Evolutionary conservation across 192 early-diverging fungal genomes (phyloP), one percentile per base, ranked within the genome.

Genomic region (Funneliformis mosseae): DNA sequence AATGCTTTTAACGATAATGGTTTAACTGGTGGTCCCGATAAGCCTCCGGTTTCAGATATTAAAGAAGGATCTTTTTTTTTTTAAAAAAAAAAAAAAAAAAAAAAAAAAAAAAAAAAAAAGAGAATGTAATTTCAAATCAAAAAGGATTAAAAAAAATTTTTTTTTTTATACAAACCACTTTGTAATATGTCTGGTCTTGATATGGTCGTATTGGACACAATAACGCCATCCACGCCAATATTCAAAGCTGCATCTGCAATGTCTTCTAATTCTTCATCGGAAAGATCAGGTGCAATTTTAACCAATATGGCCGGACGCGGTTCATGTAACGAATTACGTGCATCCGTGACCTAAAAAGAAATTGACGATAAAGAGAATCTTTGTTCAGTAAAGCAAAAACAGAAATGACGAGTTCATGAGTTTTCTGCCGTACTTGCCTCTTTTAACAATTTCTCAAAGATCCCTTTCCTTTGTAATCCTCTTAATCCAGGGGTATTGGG

Each of bases 201-300:
- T 62, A 91, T 91, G 45, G 96, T 97, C 11, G 96, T 97, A 91
- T 97, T 97, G 73, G 92, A 89, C 46, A 96, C 88, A 78, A 97
- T 95, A 62, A 97, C 90, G 62, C 95, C 96, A 83, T 97, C 96
- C 21, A 97, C 87, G 16, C 91, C 85, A 78, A 89, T 90, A 41
- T 89, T 85, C 60, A 91, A 61, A 5, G 93, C 93, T 10, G 94
- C 91, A 70, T 91, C 89, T 0, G 96, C 93, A 78, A 97, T 93
- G 76, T 96, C 91, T 42, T 90, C 82, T 28, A 96, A 86, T 83
- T 97, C 94, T 59, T 89, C 88, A 63, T 85, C 85, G 42, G 86
- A 83, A 75, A 95, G 88, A 86, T 97, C 96, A 4, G 96, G 96
- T 9, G 94, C 93, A 81, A 97, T 97, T 88, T 97, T 97, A 59